phyloP scores from a whole-genome alignment of 805 yeast species.

The Candida easanensis region DNA sequence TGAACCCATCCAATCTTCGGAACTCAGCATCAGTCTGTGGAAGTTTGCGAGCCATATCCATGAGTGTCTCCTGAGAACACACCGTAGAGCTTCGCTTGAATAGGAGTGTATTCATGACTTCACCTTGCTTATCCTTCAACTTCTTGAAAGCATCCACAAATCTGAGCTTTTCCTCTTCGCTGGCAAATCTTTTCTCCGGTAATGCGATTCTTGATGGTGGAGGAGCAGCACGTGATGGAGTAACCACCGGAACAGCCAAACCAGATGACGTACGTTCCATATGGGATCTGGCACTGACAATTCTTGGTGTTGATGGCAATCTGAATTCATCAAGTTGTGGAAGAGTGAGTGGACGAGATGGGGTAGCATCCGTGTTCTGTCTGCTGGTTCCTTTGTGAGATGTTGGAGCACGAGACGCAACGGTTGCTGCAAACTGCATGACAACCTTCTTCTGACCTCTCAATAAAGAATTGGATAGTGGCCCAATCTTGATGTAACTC shows the following conservation, averaged over 20 bases:
- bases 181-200: slow-evolving; percentile 15
- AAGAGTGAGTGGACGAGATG: not conserved
- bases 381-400: not conserved
- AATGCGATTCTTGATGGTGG: slow-evolving; percentile 25
- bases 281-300: slow-evolving; percentile 24
- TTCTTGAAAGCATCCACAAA: slow-evolving; percentile 20
- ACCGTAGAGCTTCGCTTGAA: slow-evolving; percentile 33
- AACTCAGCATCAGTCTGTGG: slow-evolving; percentile 52
- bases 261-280: slow-evolving; percentile 26
- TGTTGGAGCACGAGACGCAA: slow-evolving; percentile 9
- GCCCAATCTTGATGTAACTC: slow-evolving; percentile 67
- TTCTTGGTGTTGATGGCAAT: slow-evolving; percentile 24
- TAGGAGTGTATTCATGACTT: slow-evolving; percentile 40
- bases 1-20: slow-evolving; percentile 34
- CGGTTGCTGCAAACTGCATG: slow-evolving; percentile 42
- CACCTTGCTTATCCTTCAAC: slow-evolving; percentile 41
- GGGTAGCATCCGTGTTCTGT: not conserved
- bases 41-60: slow-evolving; percentile 52
- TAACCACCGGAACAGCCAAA: slow-evolving; percentile 2
- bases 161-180: slow-evolving; percentile 21
- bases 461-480: slow-evolving; percentile 48
- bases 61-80: slow-evolving; percentile 39
- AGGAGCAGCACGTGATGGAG: slow-evolving; percentile 15
- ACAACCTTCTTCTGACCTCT: slow-evolving; percentile 42
- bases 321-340: slow-evolving; percentile 18